These are phyloP conservation scores for Tetradesmus obliquus DNA, from an alignment of 139 green algal genomes.

Conservation along the genomic window DNA sequence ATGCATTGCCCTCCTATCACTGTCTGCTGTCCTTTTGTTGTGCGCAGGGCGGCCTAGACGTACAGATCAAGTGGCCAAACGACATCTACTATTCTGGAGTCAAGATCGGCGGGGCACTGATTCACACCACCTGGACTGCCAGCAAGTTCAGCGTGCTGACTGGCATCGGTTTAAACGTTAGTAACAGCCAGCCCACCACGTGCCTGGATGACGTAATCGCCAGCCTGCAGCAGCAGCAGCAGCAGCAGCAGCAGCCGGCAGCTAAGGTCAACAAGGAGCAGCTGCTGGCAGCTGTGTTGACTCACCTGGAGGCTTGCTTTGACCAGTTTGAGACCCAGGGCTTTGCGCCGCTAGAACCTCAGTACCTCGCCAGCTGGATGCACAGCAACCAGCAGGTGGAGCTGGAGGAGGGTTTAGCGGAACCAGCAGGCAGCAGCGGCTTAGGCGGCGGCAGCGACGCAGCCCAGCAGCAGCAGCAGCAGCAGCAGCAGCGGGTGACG, in stretches of 20 bases:
- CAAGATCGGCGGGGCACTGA: slow-evolving; percentile 95
- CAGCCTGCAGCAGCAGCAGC: background rate
- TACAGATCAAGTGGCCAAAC: slow-evolving; percentile 98
- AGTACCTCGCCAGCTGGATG: slow-evolving; percentile 85
- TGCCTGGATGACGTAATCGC: slow-evolving; percentile 86
- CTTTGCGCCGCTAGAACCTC: slow-evolving; percentile 74
- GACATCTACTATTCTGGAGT: slow-evolving; percentile 87
- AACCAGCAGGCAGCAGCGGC: background rate
- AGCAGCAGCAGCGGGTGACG: slow-evolving; percentile 7
- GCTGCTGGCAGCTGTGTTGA: slow-evolving; percentile 48
- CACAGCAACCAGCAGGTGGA: slow-evolving; percentile 81
- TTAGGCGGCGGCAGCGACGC: background rate
- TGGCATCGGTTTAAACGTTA: slow-evolving; percentile 93
- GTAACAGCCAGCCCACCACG: slow-evolving; percentile 91
- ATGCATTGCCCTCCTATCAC: background rate
- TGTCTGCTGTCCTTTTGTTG: background rate
- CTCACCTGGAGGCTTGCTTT: slow-evolving; percentile 53
- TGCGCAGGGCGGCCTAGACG: slow-evolving; percentile 26
- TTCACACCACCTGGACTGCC: slow-evolving; percentile 82
- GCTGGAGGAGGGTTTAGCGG: slow-evolving; percentile 28
- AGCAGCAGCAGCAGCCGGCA: slow-evolving; percentile 12
- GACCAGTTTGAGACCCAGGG: slow-evolving; percentile 66
- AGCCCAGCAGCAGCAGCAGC: background rate
- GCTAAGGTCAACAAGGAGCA: slow-evolving; percentile 36
- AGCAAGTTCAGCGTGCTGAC: slow-evolving; percentile 77